These are phyloP conservation scores for Colletotrichum agaves DNA, from an alignment of 2,329 filamentous ascomycete genomes.

Conservation along the genomic window DNA sequence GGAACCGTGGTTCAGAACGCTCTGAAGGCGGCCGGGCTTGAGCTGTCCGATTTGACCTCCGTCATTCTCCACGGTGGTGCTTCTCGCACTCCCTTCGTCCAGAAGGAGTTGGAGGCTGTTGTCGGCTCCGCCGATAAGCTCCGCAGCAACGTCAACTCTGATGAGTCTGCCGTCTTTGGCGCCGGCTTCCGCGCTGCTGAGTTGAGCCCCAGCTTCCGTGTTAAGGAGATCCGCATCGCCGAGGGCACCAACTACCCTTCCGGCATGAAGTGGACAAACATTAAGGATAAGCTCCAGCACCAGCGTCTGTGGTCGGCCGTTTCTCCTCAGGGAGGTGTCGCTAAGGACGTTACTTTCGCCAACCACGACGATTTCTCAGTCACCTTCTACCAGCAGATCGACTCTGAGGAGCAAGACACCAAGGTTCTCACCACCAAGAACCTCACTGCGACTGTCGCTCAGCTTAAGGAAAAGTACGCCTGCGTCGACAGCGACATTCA, in stretches of 20 bases:
- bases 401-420: slow-evolving; percentile 67
- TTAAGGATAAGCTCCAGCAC: slow-evolving; percentile 76
- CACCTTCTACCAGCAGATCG: slow-evolving; percentile 80
- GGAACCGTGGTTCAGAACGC: slow-evolving; percentile 77
- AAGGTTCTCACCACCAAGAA: slow-evolving; percentile 81
- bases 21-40: slow-evolving; percentile 77
- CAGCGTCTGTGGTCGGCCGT: slow-evolving; percentile 86
- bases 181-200: slow-evolving; percentile 94
- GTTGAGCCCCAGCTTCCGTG: slow-evolving; percentile 93
- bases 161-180: slow-evolving; percentile 95
- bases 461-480: slow-evolving; percentile 81
- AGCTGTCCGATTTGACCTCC: slow-evolving; percentile 82
- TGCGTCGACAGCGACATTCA: slow-evolving; percentile 82
- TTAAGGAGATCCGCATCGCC: slow-evolving; percentile 92
- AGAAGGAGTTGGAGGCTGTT: slow-evolving; percentile 84
- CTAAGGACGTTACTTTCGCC: slow-evolving; percentile 88
- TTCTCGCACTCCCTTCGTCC: slow-evolving; percentile 92
- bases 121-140: slow-evolving; percentile 81
- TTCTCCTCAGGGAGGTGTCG: slow-evolving; percentile 77
- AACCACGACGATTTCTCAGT: slow-evolving; percentile 85
- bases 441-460: slow-evolving; percentile 82
- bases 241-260: slow-evolving; percentile 81
- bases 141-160: slow-evolving; percentile 93
- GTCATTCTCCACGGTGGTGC: slow-evolving; percentile 94
- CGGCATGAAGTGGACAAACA: slow-evolving; percentile 77